Evolutionary conservation across 2,329 filamentous ascomycete species (phyloP).

Genomic region (Furcasterigmium furcatum): DNA sequence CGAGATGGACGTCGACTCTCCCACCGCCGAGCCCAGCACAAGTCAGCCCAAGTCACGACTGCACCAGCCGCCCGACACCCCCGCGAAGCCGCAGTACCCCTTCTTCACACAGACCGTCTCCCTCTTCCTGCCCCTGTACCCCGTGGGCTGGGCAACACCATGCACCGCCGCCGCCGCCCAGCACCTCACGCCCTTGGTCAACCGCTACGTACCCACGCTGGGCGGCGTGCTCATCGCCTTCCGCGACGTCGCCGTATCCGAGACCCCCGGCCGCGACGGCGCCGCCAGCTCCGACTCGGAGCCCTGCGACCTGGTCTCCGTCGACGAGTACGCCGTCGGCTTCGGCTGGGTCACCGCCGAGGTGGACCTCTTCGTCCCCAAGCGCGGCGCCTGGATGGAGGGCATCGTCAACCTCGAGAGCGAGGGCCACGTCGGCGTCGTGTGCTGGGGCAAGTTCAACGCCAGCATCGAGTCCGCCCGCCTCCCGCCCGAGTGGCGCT

Average conservation of each 20-base stretch:
- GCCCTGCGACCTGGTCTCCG: constrained; percentile 40
- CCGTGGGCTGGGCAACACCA: constrained; percentile 65
- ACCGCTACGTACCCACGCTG: constrained; percentile 72
- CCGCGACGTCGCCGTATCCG: constrained; percentile 63
- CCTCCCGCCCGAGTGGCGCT: constrained; percentile 77
- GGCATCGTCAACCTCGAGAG: constrained; percentile 84
- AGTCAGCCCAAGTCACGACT: constrained; percentile 25
- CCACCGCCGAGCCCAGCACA: constrained; percentile 16
- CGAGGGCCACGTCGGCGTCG: constrained; percentile 82
- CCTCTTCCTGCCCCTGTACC: constrained; percentile 73
- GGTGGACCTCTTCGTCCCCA: constrained; percentile 78
- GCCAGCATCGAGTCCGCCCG: constrained; percentile 77
- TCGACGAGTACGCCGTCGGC: constrained; percentile 81
- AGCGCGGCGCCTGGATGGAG: constrained; percentile 69
- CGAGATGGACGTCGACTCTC: constrained; percentile 35
- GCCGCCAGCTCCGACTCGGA: constrained; percentile 46
- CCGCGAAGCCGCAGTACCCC: constrained; percentile 52
- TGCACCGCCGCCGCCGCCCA: constrained; percentile 70
- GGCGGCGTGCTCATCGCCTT: constrained; percentile 74
- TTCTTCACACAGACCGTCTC: constrained; percentile 79
- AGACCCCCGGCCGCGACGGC: constrained; percentile 46
- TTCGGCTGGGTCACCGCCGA: constrained; percentile 89
- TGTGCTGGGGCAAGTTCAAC: constrained; percentile 91
- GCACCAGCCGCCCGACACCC: constrained; percentile 31
- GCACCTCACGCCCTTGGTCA: constrained; percentile 70